Base-by-base conservation (phyloP, 345 rosid genomes). In the Acer negundo region DNA sequence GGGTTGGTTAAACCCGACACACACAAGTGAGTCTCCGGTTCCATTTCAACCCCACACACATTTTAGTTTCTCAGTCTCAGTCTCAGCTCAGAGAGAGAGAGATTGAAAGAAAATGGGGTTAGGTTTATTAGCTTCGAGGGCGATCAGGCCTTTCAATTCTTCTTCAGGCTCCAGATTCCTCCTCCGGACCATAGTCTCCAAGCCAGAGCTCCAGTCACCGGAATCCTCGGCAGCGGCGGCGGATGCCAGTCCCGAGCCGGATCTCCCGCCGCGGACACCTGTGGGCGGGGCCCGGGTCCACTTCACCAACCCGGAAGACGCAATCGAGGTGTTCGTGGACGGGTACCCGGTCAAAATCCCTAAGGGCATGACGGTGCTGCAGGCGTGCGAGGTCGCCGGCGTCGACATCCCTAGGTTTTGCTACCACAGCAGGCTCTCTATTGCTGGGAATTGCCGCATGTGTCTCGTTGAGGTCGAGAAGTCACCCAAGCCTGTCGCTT, bases 381-480 rank as follows among this genome's bases (percentile, higher is more conserved):
- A 96, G 87, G 98, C 98, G 10, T 96, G 98, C 79, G 98, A 96
- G 86, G 89, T 94, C 71, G 99, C 99, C 7, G 98, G 98, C 23
- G 98, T 93, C n/a, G 99, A 96, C 81, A 96, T 96, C 79, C 99
- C 99, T 7, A 86, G 98, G 62, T 96, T 94, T 69, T 96, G 99
- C 47, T 96, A 96, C 74, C 99, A 96, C 77, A 81, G 90, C 72
- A 91, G 99, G 3, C 89, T 96, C 38, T 96, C 99, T 5, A 96
- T 96, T 55, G 99, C 99, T 26, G 99, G 99, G 0, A 96, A 96
- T 76, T 96, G 99, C 75, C 90, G 99, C 65, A 96, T 96, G 99
- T 96, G 99, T 80, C 94, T 96, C 47, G 98, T 96, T 15, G 99
- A 96, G 90, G 99, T 96, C 9, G 99, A 94, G 92, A 96, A 96